phyloP scores from a whole-genome alignment of 139 green algal genomes.

The Picochlorum costavermella region DNA sequence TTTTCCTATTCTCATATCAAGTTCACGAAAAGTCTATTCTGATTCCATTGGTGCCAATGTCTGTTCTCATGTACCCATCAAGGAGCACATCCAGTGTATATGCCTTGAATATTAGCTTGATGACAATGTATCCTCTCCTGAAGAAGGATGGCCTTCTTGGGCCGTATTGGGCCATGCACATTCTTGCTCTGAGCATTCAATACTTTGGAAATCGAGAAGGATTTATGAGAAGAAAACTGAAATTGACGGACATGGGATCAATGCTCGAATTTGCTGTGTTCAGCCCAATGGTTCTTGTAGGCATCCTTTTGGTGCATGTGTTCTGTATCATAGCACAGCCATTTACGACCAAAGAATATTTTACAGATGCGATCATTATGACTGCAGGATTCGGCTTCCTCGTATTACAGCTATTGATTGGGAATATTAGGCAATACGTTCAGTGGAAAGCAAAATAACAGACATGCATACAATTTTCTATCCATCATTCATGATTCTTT shows the following conservation, averaged over 20 bases:
- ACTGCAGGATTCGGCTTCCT: background rate
- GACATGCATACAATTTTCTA: background rate
- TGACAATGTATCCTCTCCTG: conserved; percentile 91
- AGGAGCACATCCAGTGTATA: conserved; percentile 19
- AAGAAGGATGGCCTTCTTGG: conserved; percentile 52
- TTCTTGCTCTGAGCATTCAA: background rate
- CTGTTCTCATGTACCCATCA: conserved; percentile 36
- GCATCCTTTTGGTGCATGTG: background rate
- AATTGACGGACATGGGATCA: too few species aligned
- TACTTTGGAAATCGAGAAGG: background rate
- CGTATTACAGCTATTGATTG: background rate
- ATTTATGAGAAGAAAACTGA: too few species aligned
- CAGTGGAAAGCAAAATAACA: background rate
- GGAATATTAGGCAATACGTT: background rate
- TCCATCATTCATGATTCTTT: background rate
- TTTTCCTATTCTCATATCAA: conserved; percentile 97
- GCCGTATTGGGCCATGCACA: background rate
- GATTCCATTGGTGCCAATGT: conserved; percentile 78
- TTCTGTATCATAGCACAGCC: background rate
- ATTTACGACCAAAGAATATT: background rate
- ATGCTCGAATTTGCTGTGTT: background rate
- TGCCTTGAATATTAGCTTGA: conserved; percentile 42
- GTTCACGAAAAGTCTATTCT: conserved; percentile 98
- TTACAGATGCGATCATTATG: background rate
- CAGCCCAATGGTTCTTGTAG: conserved; percentile 1